A percentile compares a stretch with the other conserved stretches of the same genome.
Conservation (phyloP, 2,329 filamentous ascomycete genomes). For the Phaeosphaeria sp. region DNA sequence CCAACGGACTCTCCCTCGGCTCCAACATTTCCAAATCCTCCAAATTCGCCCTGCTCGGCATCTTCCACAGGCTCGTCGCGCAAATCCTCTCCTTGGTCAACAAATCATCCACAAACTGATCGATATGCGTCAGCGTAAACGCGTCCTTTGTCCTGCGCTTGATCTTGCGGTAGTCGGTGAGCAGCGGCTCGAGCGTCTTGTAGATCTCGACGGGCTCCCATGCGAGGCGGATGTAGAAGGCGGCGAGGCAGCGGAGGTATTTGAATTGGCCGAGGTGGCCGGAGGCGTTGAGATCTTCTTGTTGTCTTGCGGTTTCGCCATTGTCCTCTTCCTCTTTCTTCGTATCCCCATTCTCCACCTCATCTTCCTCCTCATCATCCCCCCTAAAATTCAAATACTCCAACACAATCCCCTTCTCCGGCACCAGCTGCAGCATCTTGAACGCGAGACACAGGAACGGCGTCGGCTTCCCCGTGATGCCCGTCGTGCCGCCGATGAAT, state of each 20-base stretch:
- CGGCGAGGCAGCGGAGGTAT: slow-evolving; percentile 86
- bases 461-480: slow-evolving; percentile 82
- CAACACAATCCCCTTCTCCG: slow-evolving; percentile 76
- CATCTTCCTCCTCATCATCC: slow-evolving; percentile 29
- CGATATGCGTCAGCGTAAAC: slow-evolving; percentile 79
- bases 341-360: slow-evolving; percentile 46
- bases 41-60: slow-evolving; percentile 80
- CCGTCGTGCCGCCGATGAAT: slow-evolving; percentile 88
- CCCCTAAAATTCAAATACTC: slow-evolving; percentile 74
- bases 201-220: slow-evolving; percentile 84
- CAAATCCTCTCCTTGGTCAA: slow-evolving; percentile 89
- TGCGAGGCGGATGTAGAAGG: slow-evolving; percentile 92
- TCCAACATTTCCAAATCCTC: slow-evolving; percentile 91
- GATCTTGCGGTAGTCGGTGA: slow-evolving; percentile 85
- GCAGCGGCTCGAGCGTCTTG: slow-evolving; percentile 76
- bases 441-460: slow-evolving; percentile 94
- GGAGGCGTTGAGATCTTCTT: slow-evolving; percentile 35
- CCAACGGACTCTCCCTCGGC: slow-evolving; percentile 81
- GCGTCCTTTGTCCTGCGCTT: slow-evolving; percentile 76
- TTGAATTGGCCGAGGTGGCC: slow-evolving; percentile 60
- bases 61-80: slow-evolving; percentile 89
- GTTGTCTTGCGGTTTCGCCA: slow-evolving; percentile 18
- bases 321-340: slow-evolving; percentile 16
- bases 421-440: slow-evolving; percentile 89
- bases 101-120: slow-evolving; percentile 93